A percentile compares a stretch with the other conserved stretches of the same genome.
phyloP scores from a whole-genome alignment of 2,329 filamentous ascomycete genomes.

The Fusarium sp. region DNA sequence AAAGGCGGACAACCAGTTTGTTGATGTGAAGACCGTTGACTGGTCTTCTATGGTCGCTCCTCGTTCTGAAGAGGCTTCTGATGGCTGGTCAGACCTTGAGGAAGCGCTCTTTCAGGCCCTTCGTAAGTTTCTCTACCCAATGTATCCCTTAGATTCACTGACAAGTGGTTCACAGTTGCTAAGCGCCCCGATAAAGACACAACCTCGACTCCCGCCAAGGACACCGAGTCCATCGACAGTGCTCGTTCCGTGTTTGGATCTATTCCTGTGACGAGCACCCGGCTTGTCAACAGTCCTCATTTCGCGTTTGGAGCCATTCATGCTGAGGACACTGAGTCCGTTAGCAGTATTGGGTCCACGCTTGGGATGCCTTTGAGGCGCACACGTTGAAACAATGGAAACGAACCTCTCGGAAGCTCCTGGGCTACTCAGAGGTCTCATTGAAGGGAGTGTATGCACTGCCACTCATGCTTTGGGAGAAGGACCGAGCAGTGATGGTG shows the following conservation, averaged over 20 bases:
- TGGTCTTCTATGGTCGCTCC: neutral
- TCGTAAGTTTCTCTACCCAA: neutral
- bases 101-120: neutral
- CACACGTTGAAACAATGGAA: neutral
- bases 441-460: neutral
- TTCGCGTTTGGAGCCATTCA: neutral
- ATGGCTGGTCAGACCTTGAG: neutral
- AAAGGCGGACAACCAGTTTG: neutral
- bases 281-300: neutral
- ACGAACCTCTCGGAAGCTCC: neutral
- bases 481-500: neutral
- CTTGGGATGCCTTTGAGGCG: neutral
- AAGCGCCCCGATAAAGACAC: neutral
- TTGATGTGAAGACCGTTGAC: neutral
- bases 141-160: neutral
- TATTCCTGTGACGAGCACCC: neutral
- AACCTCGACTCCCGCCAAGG: neutral
- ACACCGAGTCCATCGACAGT: neutral
- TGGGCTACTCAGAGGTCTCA: neutral
- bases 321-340: neutral
- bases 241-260: neutral
- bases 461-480: neutral
- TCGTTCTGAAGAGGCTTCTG: neutral
- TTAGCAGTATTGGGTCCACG: neutral
- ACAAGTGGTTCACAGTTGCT: neutral